Conservation (phyloP, 169 alveolate genomes). For the Eimeria praecox region DNA sequence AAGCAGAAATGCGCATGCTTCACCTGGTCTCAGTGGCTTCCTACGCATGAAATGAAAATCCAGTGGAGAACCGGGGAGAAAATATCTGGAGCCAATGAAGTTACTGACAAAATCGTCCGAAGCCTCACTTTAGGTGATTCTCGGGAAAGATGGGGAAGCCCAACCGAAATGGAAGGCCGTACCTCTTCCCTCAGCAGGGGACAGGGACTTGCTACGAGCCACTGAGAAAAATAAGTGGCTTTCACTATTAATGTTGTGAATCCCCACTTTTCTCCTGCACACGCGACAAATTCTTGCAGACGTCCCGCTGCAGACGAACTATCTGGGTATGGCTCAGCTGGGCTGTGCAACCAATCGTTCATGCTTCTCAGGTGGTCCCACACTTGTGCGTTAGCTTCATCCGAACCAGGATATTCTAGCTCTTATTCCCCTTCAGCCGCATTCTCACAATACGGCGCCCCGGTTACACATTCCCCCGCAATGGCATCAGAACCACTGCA, state of each 20-base stretch:
- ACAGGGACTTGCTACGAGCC: neutral
- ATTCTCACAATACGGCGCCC: neutral
- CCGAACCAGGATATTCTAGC: neutral
- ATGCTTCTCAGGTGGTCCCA: neutral
- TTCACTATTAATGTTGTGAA: slow-evolving; percentile 72
- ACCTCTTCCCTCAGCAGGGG: slow-evolving; percentile 66
- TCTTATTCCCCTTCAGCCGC: neutral
- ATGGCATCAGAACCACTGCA: no score
- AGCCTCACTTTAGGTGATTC: neutral
- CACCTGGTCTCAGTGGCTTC: no score
- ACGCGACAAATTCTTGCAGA: slow-evolving; percentile 29
- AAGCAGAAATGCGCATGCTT: no score
- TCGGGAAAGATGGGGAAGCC: neutral
- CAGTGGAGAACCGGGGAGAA: neutral
- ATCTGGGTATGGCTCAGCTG: neutral
- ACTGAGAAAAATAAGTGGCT: slow-evolving; percentile 77
- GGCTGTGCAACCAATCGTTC: neutral
- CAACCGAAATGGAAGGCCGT: no score
- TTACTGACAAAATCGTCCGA: neutral
- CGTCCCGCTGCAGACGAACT: neutral
- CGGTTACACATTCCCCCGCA: neutral
- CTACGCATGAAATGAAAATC: no score
- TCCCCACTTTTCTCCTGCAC: slow-evolving; percentile 68
- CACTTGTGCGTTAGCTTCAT: neutral
- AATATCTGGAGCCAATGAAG: no score